Evolutionary conservation across 768 basidiomycete genomes (phyloP).

Genomic region (Trametes maxima): DNA sequence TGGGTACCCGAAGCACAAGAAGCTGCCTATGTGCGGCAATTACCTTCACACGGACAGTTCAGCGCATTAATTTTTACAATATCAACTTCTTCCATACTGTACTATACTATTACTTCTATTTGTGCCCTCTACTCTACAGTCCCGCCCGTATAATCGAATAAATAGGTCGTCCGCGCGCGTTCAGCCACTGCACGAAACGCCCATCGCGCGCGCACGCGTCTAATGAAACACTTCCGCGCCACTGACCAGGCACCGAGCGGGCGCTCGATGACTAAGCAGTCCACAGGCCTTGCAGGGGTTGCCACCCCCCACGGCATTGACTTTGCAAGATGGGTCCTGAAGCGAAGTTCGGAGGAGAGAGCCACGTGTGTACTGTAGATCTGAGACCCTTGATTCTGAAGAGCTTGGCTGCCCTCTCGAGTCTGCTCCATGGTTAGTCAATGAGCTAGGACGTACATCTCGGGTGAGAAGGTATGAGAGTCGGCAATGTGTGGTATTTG

Average conservation of each 20-base stretch:
- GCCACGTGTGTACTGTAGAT: too few relatives aligned
- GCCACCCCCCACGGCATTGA: not conserved
- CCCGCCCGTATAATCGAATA: not conserved
- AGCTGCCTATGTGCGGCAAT: not conserved
- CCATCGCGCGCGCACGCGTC: not conserved
- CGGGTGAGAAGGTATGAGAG: too few relatives aligned
- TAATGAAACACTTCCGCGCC: not conserved
- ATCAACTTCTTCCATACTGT: not conserved
- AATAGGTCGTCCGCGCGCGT: not conserved
- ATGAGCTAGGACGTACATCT: too few relatives aligned
- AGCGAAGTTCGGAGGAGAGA: too few relatives aligned
- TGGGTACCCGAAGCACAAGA: not conserved
- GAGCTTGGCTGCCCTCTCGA: too few relatives aligned
- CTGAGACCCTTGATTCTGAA: too few relatives aligned
- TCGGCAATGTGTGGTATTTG: too few relatives aligned
- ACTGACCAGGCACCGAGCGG: not conserved
- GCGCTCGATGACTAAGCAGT: not conserved
- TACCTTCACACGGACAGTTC: not conserved
- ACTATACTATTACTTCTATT: not conserved
- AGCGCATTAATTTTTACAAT: not conserved
- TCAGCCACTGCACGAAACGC: not conserved
- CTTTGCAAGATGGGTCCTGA: too few relatives aligned
- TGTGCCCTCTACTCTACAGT: not conserved
- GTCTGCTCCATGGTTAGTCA: too few relatives aligned
- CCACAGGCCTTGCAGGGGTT: not conserved